Conservation (phyloP, 805 yeast genomes). For the Ogataea paraovalis region DNA sequence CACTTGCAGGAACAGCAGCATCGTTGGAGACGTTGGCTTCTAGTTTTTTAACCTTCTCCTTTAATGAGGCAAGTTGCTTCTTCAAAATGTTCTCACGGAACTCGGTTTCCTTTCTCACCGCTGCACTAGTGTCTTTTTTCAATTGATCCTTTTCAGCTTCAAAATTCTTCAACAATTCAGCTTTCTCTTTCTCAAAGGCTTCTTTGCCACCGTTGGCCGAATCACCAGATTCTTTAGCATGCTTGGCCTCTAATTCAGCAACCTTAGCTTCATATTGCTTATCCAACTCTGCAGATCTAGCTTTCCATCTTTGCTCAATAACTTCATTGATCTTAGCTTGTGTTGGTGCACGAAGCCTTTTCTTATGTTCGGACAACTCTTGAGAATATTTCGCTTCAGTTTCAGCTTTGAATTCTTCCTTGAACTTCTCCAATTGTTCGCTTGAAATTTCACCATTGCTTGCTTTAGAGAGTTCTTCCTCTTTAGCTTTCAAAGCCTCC, state of each 20-base stretch:
- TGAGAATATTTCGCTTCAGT: conserved; percentile 30
- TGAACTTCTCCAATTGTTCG: conserved; percentile 18
- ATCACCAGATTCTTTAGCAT: conserved; percentile 1
- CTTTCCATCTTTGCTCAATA: conserved; percentile 32
- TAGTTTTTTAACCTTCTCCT: conserved; percentile 31
- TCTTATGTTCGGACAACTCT: conserved; percentile 31
- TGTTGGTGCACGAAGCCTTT: conserved; percentile 35
- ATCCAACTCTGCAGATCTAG: conserved; percentile 34
- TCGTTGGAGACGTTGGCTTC: conserved; percentile 2
- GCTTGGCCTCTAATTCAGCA: conserved; percentile 17
- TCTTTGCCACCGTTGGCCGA: conserved; percentile 2
- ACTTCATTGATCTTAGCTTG: conserved; percentile 35
- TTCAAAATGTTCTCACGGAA: conserved; percentile 54
- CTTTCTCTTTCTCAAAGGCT: conserved; percentile 14
- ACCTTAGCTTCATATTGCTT: conserved; percentile 23
- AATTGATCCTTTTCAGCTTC: conserved; percentile 33
- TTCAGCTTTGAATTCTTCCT: conserved; percentile 23
- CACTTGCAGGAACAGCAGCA: background rate
- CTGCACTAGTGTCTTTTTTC: conserved; percentile 42
- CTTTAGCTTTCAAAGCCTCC: conserved; percentile 15
- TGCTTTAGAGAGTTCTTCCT: conserved; percentile 7
- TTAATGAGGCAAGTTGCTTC: conserved; percentile 49
- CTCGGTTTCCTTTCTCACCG: conserved; percentile 54
- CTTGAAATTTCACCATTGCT: conserved; percentile 5
- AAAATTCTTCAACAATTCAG: conserved; percentile 19